phyloP scores from a whole-genome alignment of 257 asterid genomes.

The Datura wrightii region DNA sequence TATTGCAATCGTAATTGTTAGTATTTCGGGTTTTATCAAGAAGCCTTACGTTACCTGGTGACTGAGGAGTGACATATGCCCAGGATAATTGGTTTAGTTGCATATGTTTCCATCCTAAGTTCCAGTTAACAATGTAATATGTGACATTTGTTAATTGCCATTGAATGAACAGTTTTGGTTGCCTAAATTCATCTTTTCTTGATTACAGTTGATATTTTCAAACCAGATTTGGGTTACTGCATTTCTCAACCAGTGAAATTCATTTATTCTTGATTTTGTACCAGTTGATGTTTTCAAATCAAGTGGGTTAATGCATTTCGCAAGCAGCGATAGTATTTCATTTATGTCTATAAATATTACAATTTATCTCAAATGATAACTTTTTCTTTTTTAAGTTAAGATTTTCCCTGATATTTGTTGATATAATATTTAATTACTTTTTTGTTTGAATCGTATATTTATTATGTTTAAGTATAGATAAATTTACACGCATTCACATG shows the following conservation, averaged over 20 bases:
- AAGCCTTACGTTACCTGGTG: not conserved
- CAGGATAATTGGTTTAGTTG: not conserved
- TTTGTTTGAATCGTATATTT: not conserved
- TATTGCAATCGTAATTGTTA: conserved; percentile 5
- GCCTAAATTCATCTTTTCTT: not conserved
- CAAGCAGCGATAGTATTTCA: not conserved
- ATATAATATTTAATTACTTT: not conserved
- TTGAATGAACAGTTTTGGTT: not conserved
- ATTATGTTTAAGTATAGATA: not conserved
- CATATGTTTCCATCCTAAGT: not conserved
- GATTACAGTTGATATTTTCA: not conserved
- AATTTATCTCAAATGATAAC: conserved; percentile 9
- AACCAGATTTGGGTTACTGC: not conserved
- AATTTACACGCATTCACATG: not conserved
- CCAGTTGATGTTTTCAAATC: not conserved
- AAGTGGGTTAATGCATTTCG: not conserved
- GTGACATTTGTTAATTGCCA: not conserved
- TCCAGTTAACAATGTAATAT: not conserved
- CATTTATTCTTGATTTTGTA: not conserved
- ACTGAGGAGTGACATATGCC: not conserved
- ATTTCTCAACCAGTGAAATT: conserved; percentile 3
- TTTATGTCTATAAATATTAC: not conserved
- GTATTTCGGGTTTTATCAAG: not conserved
- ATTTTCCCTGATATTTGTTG: not conserved
- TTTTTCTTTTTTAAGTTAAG: not conserved